Conservation (phyloP, 257 asterid species). For the Capsicum pubescens region DNA sequence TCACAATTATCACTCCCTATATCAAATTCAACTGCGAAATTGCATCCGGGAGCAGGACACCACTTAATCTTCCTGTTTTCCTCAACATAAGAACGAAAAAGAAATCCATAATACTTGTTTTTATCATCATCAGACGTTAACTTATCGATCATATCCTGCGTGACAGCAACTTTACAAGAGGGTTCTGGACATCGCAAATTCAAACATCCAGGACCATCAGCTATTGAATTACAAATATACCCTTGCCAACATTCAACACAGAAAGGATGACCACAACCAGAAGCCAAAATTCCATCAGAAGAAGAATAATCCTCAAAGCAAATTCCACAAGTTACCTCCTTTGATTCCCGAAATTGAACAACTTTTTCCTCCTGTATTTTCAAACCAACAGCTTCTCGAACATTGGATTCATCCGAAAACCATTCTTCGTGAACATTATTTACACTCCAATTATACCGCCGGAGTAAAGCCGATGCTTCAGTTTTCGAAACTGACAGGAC, state of each 20-base stretch:
- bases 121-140: constrained; percentile 3
- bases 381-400: constrained; percentile 36
- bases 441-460: constrained; percentile 44
- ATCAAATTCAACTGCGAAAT: constrained; percentile 26
- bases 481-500: constrained; percentile 34
- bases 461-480: constrained; percentile 32
- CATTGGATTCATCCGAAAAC: constrained; percentile 46
- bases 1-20: constrained; percentile 32
- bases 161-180: constrained; percentile 29
- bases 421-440: constrained; percentile 46
- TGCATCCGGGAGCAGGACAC: constrained; percentile 39
- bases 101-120: constrained; percentile 24
- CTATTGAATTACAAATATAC: constrained; percentile 30
- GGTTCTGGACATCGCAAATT: constrained; percentile 39
- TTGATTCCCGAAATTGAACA: neutral
- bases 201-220: constrained; percentile 37
- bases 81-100: constrained; percentile 34
- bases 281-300: neutral
- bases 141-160: constrained; percentile 21
- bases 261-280: constrained; percentile 35
- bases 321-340: constrained; percentile 33
- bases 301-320: constrained; percentile 32
- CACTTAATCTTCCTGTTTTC: constrained; percentile 35
- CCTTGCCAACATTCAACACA: constrained; percentile 39
- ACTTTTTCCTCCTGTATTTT: neutral